Percentiles rank a stretch among this genome's conserved stretches.
These are phyloP conservation scores for Termitomyces sp. DNA, from an alignment of 768 basidiomycete species.

Conservation along the genomic window DNA sequence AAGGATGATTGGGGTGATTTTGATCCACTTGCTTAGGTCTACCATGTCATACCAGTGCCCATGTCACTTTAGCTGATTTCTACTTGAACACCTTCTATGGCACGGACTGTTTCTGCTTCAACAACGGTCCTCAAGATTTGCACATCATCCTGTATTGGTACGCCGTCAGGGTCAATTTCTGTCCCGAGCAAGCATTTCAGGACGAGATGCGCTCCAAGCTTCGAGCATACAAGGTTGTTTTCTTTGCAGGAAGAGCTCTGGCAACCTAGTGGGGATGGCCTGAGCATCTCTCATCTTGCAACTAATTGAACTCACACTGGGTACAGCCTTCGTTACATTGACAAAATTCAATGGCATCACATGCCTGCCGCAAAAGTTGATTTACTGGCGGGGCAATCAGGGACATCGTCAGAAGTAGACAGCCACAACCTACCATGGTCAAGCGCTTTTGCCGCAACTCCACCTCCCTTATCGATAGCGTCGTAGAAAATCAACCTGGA, in stretches of 20 bases:
- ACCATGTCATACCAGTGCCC: slow-evolving; percentile 8
- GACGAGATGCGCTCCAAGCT: slow-evolving; percentile 68
- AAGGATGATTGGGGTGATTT: slow-evolving; percentile 81
- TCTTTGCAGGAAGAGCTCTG: slow-evolving; percentile 64
- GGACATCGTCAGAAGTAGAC: background rate
- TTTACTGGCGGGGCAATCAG: slow-evolving; percentile 33
- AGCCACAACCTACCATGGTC: slow-evolving; percentile 56
- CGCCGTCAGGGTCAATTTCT: slow-evolving; percentile 31
- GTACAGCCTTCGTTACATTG: slow-evolving; percentile 67
- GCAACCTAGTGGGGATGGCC: slow-evolving; percentile 44
- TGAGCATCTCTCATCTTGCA: background rate
- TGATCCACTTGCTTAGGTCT: slow-evolving; percentile 60
- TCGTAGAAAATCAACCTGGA: slow-evolving; percentile 81
- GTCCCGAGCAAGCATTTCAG: slow-evolving; percentile 56
- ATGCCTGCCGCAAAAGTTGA: slow-evolving; percentile 58
- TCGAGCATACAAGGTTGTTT: slow-evolving; percentile 69
- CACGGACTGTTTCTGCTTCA: slow-evolving; percentile 44
- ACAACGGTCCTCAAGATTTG: slow-evolving; percentile 48
- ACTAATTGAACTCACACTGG: slow-evolving; percentile 43
- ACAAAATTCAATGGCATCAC: slow-evolving; percentile 55
- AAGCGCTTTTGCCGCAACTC: slow-evolving; percentile 74
- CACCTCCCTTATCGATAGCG: slow-evolving; percentile 60
- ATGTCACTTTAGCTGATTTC: slow-evolving; percentile 26
- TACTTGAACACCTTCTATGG: slow-evolving; percentile 40
- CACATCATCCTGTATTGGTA: slow-evolving; percentile 29